Conservation (phyloP, 2,329 filamentous ascomycete species). For the Coniochaeta ligniaria region DNA sequence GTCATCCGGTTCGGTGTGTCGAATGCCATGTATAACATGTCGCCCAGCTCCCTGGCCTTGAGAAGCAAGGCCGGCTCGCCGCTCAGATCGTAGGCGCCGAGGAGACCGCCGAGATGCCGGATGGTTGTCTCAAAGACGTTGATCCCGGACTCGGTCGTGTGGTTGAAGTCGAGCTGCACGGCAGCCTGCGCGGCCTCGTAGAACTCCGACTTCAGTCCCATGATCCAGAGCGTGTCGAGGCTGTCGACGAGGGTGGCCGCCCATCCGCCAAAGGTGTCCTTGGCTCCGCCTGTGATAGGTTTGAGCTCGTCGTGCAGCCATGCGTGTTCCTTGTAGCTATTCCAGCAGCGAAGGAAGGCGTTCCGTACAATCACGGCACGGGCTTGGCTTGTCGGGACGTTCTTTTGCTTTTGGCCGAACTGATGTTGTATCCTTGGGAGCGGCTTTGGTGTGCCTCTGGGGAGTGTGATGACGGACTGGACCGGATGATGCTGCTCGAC, state of each 20-base stretch:
- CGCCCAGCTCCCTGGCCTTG: constrained; percentile 37
- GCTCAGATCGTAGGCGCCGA: constrained; percentile 38
- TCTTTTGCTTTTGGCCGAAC: constrained; percentile 21
- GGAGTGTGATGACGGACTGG: constrained; percentile 16
- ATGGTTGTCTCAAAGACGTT: constrained; percentile 42
- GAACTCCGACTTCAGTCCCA: constrained; percentile 52
- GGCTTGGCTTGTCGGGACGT: constrained; percentile 7
- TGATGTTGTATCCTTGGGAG: constrained; percentile 16
- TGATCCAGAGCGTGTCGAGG: constrained; percentile 56
- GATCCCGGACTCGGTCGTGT: constrained; percentile 26
- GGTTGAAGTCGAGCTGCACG: constrained; percentile 40
- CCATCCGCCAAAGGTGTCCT: constrained; percentile 45
- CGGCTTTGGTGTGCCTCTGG: constrained; percentile 3
- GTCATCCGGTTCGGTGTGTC: constrained; percentile 43
- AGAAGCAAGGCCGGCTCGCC: constrained; percentile 29
- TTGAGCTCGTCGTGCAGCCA: constrained; percentile 47
- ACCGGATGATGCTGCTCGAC: constrained; percentile 14
- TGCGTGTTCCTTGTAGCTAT: constrained; percentile 42
- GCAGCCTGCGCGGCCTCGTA: constrained; percentile 41
- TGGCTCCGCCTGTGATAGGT: constrained; percentile 39
- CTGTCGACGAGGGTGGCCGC: constrained; percentile 53
- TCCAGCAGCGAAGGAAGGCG: constrained; percentile 37
- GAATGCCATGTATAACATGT: constrained; percentile 39
- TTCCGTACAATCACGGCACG: constrained; percentile 27
- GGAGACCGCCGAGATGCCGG: constrained; percentile 35